Percentiles rank a stretch among this genome's conserved stretches.
phyloP scores from a whole-genome alignment of 495 filamentous ascomycete genomes.

The Penicillium turbatum region DNA sequence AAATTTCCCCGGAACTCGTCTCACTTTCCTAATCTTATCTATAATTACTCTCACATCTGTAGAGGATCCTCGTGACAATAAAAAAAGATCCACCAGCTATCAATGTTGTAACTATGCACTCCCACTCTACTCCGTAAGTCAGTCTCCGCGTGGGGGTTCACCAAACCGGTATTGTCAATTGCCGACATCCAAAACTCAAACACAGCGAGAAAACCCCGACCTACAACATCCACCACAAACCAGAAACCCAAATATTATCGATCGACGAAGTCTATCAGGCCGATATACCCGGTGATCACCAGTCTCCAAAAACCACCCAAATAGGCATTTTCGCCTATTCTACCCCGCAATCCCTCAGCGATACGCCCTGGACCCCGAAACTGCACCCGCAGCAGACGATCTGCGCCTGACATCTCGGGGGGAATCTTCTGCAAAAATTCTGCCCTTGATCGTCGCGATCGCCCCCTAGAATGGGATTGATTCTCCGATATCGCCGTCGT shows the following conservation, averaged over 20 bases:
- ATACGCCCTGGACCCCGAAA: background rate
- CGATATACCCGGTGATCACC: slow-evolving; percentile 1
- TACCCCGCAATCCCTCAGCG: slow-evolving; percentile 4
- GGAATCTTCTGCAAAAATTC: background rate
- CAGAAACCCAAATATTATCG: no score
- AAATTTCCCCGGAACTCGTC: background rate
- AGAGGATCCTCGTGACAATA: background rate
- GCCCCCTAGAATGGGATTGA: background rate
- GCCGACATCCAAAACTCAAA: no score
- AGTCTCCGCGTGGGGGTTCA: background rate
- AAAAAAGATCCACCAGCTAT: slow-evolving; percentile 2
- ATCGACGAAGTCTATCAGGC: background rate
- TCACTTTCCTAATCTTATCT: background rate
- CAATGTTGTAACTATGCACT: background rate
- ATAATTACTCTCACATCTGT: background rate
- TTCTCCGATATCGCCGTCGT: slow-evolving; percentile 7
- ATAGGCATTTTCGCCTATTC: background rate
- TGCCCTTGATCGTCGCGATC: slow-evolving; percentile 8
- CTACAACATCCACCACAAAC: no score
- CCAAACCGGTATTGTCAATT: no score
- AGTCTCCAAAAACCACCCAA: background rate
- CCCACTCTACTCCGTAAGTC: no score
- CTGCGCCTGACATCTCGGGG: slow-evolving; percentile 5
- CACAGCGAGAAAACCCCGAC: no score
- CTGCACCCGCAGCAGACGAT: background rate